Conservation (phyloP, 805 yeast genomes). For the Kockiozyma suomiensis region DNA sequence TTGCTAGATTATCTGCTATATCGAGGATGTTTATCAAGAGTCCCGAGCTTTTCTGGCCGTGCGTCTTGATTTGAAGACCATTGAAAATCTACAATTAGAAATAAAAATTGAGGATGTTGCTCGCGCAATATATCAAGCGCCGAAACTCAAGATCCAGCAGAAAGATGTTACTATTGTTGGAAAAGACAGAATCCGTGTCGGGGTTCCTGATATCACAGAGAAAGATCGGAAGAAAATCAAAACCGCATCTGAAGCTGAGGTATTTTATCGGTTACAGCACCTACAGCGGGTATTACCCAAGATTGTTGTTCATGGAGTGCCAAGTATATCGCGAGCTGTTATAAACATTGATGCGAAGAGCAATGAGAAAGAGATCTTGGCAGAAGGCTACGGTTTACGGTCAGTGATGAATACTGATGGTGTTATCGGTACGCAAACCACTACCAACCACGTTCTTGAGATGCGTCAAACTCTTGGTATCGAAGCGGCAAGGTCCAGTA, state of each 20-base stretch:
- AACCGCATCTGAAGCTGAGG: conserved; percentile 45
- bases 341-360: conserved; percentile 87
- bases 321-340: conserved; percentile 92
- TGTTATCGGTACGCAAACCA: conserved; percentile 81
- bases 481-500: conserved; percentile 94
- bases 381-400: conserved; percentile 96
- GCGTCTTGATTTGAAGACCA: conserved; percentile 78
- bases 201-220: conserved; percentile 30
- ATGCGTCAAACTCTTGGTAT: conserved; percentile 89
- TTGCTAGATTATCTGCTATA: conserved; percentile 67
- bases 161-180: conserved; percentile 72
- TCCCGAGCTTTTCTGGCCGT: conserved; percentile 76
- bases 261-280: conserved; percentile 87
- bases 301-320: conserved; percentile 89
- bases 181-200: conserved; percentile 54
- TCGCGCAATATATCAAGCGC: conserved; percentile 75
- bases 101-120: conserved; percentile 84
- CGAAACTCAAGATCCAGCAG: conserved; percentile 80
- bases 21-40: conserved; percentile 91
- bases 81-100: conserved; percentile 88
- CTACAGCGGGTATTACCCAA: conserved; percentile 81
- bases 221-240: conserved; percentile 37
- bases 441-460: conserved; percentile 90
- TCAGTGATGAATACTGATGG: conserved; percentile 98
- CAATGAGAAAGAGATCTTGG: conserved; percentile 81